Evolutionary conservation across 2,329 filamentous ascomycete genomes (phyloP), one percentile per base, ranked within the genome.

Genomic region (Thermochaetoides dissita): DNA sequence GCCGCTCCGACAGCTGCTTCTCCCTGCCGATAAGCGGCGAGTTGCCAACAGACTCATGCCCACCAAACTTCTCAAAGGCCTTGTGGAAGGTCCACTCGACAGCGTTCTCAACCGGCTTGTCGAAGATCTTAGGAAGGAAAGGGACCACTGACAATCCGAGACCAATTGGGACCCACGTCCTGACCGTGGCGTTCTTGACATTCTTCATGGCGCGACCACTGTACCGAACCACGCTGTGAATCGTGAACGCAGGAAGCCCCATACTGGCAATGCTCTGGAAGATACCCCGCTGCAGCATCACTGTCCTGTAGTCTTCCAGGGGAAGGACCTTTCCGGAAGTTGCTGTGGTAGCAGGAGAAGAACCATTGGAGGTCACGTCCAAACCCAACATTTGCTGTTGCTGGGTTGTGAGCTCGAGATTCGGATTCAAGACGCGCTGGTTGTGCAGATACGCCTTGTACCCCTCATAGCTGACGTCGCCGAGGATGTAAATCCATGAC

Each of bases 371-470:
- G 28, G 56, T 47, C 3, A 56, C 41, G 24, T 55, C 51, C 10
- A 55, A 57, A 1, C 71, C 70, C 1, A 69, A 64, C 5, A 64
- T 51, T 50, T 68, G 68, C 53, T 70, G 64, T 53, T 72, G 65
- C 10, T 60, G 63, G 7, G 64, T 58, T 3, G 67, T 68, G 24
- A 77, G 63, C 46, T 76, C 68, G 9, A 79, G 58, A 8, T 79
- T 68, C 0, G 86, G 85, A 52, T 88, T 74, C 17, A 87, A 63
- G 1, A 76, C 69, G 34, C 74, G 73, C 61, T 91, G 84, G 58
- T 98, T 96, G 43, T 83, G 76, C 60, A 83, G 74, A 60, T 95
- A 96, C 7, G 89, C 81, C 59, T 95, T 94, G 68, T 94, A 96
- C 6, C 91, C 89, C 62, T 98, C 91, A 57, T 95, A 81, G 31